Evolutionary conservation across 371 early-diverging fungal genomes (phyloP), one percentile per base, ranked within the genome.

Genomic region (Syncephalastrum monosporum): DNA sequence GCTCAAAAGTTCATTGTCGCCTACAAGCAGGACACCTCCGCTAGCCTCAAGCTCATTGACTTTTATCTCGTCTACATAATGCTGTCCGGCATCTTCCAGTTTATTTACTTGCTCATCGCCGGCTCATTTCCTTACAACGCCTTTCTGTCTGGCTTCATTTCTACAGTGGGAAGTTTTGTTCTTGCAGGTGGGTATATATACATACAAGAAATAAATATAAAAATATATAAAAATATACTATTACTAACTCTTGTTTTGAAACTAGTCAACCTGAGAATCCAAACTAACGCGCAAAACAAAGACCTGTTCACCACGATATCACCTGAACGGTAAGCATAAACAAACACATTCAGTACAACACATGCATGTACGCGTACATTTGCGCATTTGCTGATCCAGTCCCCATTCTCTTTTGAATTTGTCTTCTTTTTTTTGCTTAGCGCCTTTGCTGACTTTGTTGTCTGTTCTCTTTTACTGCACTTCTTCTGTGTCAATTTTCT

Each of bases 91-190:
- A 76, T 94, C 51, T 63, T 89, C 42, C 97, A 95, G 75, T 94
- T 97, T 61, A 68, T 86, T 12, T 95, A 98, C 68, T 84, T 91
- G 59, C 53, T 84, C 1, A 49, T 94, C n/a, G 94, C 78, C 7
- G 96, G 96, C 55, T 89, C 91, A 29, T 96, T 85, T 65, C 98
- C 98, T 24, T 97, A 94, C 79, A 97, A 97, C 74, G 91, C 97
- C 23, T 97, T 97, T 72, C 71, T 98, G 63, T 90, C 96, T 21
- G 94, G 94, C 13, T 98, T 98, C 74, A 90, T 90, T 58, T 85
- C 90, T 5, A 89, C 92, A 5, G 95, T 96, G 19, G 96, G 95
- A 13, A 81, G 85, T 50, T 98, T 98, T 76, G 92, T 94, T n/a
- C 84, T 96, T 60, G 93, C 94, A 15, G 95, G 92, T 90, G 69